These are phyloP conservation scores for Nicotiana tomentosiformis DNA, from an alignment of 257 asterid genomes.

Conservation along the genomic window DNA sequence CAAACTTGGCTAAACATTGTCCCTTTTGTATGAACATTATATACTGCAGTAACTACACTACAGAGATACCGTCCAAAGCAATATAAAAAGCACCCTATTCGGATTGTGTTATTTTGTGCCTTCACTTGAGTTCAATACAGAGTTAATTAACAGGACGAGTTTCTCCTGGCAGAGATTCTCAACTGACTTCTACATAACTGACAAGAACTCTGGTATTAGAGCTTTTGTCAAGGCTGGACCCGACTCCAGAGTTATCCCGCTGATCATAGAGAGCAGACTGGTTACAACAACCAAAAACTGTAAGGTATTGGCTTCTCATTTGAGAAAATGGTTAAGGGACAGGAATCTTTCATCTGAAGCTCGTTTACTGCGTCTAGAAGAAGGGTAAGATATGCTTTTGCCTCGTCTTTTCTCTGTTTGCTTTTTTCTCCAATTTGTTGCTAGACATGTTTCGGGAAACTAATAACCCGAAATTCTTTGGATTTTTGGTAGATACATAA, in stretches of 20 bases:
- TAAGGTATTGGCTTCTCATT: slow-evolving; percentile 25
- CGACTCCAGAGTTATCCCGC: slow-evolving; percentile 23
- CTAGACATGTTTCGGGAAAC: background rate
- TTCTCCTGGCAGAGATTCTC: slow-evolving; percentile 31
- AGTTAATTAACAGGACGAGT: background rate
- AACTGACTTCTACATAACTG: slow-evolving; percentile 36
- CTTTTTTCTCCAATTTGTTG: background rate
- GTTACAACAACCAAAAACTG: slow-evolving; percentile 29
- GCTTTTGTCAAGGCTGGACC: slow-evolving; percentile 36
- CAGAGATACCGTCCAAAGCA: background rate
- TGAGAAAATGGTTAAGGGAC: slow-evolving; percentile 35
- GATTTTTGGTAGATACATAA: slow-evolving; percentile 23
- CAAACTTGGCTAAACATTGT: background rate
- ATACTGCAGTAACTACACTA: background rate
- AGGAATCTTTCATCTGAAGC: slow-evolving; percentile 38
- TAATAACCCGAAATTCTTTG: background rate
- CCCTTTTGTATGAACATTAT: background rate
- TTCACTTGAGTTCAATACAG: background rate
- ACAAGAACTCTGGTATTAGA: slow-evolving; percentile 30
- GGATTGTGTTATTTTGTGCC: background rate
- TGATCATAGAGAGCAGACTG: slow-evolving; percentile 30
- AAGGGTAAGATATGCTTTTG: slow-evolving; percentile 28
- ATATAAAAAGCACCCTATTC: background rate
- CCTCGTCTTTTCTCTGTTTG: background rate
- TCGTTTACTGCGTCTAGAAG: slow-evolving; percentile 28